These are phyloP conservation scores for Globisporangium ultimum DNA, from an alignment of 352 stramenopile genomes.

Conservation along the genomic window DNA sequence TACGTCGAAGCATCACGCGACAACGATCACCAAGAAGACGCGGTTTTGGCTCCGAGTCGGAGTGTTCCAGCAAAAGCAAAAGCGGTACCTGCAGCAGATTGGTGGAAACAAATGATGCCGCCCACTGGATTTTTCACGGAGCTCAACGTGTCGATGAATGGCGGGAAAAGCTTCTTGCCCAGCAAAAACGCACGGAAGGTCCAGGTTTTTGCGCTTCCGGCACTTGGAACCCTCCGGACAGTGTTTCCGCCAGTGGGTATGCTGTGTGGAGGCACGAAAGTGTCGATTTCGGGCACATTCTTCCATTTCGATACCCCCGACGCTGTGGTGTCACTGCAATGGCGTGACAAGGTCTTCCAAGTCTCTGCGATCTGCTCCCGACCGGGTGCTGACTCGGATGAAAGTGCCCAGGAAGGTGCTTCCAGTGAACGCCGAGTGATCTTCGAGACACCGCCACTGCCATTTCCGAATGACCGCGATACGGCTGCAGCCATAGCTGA, in stretches of 20 bases:
- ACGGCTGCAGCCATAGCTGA: conserved; percentile 23
- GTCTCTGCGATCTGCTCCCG: conserved; percentile 31
- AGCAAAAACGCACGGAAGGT: conserved; percentile 7
- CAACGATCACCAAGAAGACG: conserved; percentile 3
- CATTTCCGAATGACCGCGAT: conserved; percentile 24
- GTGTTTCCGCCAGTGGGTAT: conserved; percentile 37
- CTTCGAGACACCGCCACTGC: conserved; percentile 37
- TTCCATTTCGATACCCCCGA: conserved; percentile 65
- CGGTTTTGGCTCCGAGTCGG: background rate
- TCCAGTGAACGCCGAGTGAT: conserved; percentile 32
- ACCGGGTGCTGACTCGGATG: background rate
- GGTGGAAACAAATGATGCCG: conserved; percentile 29
- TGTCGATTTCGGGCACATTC: conserved; percentile 44
- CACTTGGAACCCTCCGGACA: conserved; percentile 27
- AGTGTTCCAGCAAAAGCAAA: background rate
- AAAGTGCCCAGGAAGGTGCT: conserved; percentile 2
- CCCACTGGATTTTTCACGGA: conserved; percentile 27
- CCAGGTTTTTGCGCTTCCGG: conserved; percentile 25
- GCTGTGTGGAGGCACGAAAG: conserved; percentile 38
- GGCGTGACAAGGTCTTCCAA: conserved; percentile 28
- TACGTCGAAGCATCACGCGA: conserved; percentile 13
- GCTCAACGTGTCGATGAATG: conserved; percentile 52
- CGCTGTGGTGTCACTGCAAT: conserved; percentile 39
- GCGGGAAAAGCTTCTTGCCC: conserved; percentile 28
- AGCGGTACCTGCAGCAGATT: conserved; percentile 16